These are phyloP conservation scores for Hibiscus trionum DNA, from an alignment of 345 rosid species.

Conservation along the genomic window DNA sequence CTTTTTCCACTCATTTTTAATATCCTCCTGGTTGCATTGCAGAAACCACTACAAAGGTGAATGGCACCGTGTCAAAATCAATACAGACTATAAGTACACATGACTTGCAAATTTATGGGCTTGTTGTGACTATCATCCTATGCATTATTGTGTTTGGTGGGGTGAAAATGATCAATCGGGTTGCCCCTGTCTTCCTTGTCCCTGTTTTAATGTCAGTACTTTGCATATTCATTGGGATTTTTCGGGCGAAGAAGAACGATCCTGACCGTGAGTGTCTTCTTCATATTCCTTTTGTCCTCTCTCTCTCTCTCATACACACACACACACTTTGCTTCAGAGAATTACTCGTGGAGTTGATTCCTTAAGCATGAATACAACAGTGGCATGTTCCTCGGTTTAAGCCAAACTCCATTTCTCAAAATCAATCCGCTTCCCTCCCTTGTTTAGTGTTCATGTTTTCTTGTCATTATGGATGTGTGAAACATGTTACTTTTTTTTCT, in stretches of 20 bases:
- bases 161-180: slow-evolving; percentile 97
- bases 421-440: not conserved
- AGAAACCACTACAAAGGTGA: slow-evolving; percentile 70
- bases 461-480: slow-evolving; percentile 11
- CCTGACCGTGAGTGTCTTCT: slow-evolving; percentile 54
- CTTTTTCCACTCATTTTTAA: slow-evolving; percentile 8
- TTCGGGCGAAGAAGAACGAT: slow-evolving; percentile 53
- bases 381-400: not conserved
- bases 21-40: slow-evolving; percentile 23
- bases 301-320: not conserved
- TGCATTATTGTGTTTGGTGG: slow-evolving; percentile 99
- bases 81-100: slow-evolving; percentile 74
- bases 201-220: slow-evolving; percentile 79
- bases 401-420: not conserved
- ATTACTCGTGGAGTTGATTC: not conserved
- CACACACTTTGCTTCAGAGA: not conserved
- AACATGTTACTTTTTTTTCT: not conserved
- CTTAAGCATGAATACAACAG: not conserved
- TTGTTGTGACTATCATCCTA: slow-evolving; percentile 74
- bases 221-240: slow-evolving; percentile 84
- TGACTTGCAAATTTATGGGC: slow-evolving; percentile 92
- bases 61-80: slow-evolving; percentile 49
- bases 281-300: not conserved
- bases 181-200: slow-evolving; percentile 93
- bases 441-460: not conserved